Base-by-base conservation (phyloP, 2,329 filamentous ascomycete genomes). In the Neonectria neomacrospora region DNA sequence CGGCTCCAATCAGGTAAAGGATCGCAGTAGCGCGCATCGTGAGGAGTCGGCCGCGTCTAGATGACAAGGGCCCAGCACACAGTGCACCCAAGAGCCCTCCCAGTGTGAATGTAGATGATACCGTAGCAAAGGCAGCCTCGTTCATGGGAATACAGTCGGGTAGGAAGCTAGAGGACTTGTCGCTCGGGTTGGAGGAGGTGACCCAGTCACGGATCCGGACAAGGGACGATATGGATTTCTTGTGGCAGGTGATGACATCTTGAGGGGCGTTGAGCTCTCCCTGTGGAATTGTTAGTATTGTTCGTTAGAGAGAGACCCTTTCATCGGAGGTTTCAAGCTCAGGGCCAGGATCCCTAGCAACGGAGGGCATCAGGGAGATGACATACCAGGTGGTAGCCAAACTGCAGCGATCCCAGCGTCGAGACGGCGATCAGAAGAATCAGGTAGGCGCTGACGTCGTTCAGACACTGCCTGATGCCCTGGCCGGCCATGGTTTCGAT, bases 251-350 rank as follows among this genome's bases (percentile, higher is more conserved):
- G 73, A 99, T 91, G 73, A 96, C 93, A 83, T 94, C 91, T 85
- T 97, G 91, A 9, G 96, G 96, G 9, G 95, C 93, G 78, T 99
- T 99, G 67, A 99, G 87, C 78, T 98, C 96, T 71, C 94, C 92
- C 94, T 78, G 44, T 54, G 14, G 32, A 56, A 11, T 20, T 14
- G 61, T 64, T 28, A 69, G 67, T 26, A 41, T 34, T 28, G 28
- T 22, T 22, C 23, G 20, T 28, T 56, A 44, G 51, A 12, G 51
- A 12, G 42, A 23, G 18, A 7, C 18, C 18, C 42, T 23, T 20
- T 2, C 22, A 11, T 47, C 44, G 23, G 44, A 14, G 42, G 4
- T 14, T n/a, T 14, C 34, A 37, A 37, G 34, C 34, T 37, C 16
- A n/a, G 14, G 22, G 8, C 42, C 12, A 47, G 7, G 22, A 47